Evolutionary conservation across 805 yeast genomes (phyloP), one percentile per base, ranked within the genome.

Genomic region (Pichia phayaonensis): DNA sequence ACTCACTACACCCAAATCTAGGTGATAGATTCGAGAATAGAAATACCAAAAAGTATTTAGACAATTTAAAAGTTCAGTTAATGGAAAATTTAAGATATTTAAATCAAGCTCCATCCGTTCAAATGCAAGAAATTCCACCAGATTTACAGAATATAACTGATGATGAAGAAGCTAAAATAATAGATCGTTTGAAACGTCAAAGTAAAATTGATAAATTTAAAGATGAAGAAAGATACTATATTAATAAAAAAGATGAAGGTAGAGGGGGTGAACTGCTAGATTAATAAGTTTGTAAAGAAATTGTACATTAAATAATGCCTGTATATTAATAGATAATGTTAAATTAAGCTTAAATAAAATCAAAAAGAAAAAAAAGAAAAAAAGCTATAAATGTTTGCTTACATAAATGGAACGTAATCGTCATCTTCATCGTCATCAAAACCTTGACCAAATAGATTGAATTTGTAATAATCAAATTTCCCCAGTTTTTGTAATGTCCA

Each of bases 101-200:
- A 51, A 87, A 86, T 59, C 90, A 90, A 46, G 98, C 98, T 0
- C 99, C 99, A 13, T 84, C 95, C 58, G 98, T 94, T 10, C 85
- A 87, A 57, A 89, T 90, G 95, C 83, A 77, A 54, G 92, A 87
- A 54, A 79, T 88, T 8, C 97, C 97, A 2, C 97, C 97, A 1
- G 71, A 67, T 53, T 57, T 74, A 15, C 72, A 70, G 48, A 72
- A 68, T 39, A 54, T 75, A 36, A 72, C 74, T 1, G 65, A 70
- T 42, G 77, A 73, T 34, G 77, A 72, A 44, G 79, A 75, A 55
- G 70, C 68, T 34, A 53, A 59, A 22, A 64, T 75, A 15, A 46
- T 70, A 16, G 67, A 65, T 42, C 63, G 58, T 36, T 43, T 73
- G 41, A 65, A 67, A 47, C 60, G 56, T n/a, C 71, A 71, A 44